Percentiles rank a stretch among this genome's conserved stretches.
phyloP scores from a whole-genome alignment of 352 stramenopile species.

The Lagenidium sp. region DNA sequence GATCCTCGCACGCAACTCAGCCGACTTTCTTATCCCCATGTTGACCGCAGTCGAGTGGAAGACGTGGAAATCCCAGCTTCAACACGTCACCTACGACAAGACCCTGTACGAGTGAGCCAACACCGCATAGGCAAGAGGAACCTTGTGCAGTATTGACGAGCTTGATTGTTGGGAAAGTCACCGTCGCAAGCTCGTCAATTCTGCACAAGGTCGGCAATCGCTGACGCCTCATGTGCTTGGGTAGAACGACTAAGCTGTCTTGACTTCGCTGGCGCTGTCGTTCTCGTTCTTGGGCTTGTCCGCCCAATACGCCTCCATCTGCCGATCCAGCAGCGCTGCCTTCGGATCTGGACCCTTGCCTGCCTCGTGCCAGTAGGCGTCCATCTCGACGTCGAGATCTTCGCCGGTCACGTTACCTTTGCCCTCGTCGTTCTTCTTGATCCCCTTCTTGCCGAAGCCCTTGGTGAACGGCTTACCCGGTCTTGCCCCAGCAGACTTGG shows the following conservation, averaged over 20 bases:
- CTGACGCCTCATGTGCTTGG: too few species aligned
- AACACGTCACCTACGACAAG: slow-evolving; percentile 68
- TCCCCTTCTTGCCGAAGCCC: slow-evolving; percentile 1
- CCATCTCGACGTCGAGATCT: slow-evolving; percentile 85
- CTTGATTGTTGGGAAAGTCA: too few species aligned
- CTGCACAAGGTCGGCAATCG: too few species aligned
- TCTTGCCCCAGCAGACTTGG: slow-evolving; percentile 4
- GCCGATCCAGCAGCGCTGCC: slow-evolving; percentile 61
- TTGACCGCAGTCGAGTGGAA: slow-evolving; percentile 78
- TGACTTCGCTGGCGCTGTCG: slow-evolving; percentile 8
- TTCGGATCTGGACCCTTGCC: slow-evolving; percentile 86
- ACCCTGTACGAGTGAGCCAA: slow-evolving; percentile 56
- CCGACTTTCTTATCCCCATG: slow-evolving; percentile 71
- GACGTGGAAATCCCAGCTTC: slow-evolving; percentile 77
- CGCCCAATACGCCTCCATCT: slow-evolving; percentile 88
- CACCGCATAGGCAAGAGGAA: too few species aligned
- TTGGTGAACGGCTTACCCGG: slow-evolving; percentile 16
- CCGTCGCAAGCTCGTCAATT: too few species aligned
- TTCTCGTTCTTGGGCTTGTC: slow-evolving; percentile 47
- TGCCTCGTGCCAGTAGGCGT: slow-evolving; percentile 82
- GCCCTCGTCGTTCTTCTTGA: slow-evolving; percentile 15
- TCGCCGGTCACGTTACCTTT: slow-evolving; percentile 45
- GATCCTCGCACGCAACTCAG: slow-evolving; percentile 63
- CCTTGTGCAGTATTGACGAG: too few species aligned
- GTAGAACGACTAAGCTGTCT: too few species aligned